Evolutionary conservation across 371 early-diverging fungal genomes (phyloP).

Genomic region (Rhizopus sp.): DNA sequence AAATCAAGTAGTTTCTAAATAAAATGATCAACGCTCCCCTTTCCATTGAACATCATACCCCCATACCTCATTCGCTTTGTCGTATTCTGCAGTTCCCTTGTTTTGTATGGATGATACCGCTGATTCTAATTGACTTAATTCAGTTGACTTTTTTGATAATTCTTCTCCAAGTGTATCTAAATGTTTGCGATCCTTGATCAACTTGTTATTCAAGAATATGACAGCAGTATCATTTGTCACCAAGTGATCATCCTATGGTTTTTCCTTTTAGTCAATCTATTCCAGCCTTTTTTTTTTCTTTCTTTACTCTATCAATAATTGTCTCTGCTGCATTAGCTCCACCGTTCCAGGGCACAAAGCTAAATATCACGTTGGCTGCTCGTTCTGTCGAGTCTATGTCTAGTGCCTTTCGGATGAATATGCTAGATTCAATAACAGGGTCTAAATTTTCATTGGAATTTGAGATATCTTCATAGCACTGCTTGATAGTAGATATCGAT

Average conservation of each 20-base stretch:
- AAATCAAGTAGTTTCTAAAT: conserved; percentile 50
- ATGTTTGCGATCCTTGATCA: conserved; percentile 56
- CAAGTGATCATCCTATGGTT: conserved; percentile 49
- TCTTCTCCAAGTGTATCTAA: conserved; percentile 51
- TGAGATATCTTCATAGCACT: conserved; percentile 41
- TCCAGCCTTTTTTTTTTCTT: neutral
- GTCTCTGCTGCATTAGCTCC: conserved; percentile 39
- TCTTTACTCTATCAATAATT: conserved; percentile 42
- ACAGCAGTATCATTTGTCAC: conserved; percentile 55
- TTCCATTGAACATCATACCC: neutral
- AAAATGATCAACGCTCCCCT: neutral
- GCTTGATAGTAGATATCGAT: conserved; percentile 37
- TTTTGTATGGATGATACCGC: conserved; percentile 18
- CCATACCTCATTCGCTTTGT: conserved; percentile 35
- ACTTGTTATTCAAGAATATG: conserved; percentile 65
- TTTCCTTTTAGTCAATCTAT: neutral
- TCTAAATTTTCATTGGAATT: conserved; percentile 46
- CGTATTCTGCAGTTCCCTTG: conserved; percentile 37
- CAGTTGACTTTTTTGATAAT: conserved; percentile 35
- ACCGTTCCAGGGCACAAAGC: conserved; percentile 47
- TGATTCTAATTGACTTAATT: conserved; percentile 25
- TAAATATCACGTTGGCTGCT: conserved; percentile 29
- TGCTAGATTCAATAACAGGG: conserved; percentile 48
- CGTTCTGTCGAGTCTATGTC: conserved; percentile 19
- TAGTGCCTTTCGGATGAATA: conserved; percentile 44